phyloP scores from a whole-genome alignment of 1,284 basidiomycete genomes.

The Omphalotus olearius region DNA sequence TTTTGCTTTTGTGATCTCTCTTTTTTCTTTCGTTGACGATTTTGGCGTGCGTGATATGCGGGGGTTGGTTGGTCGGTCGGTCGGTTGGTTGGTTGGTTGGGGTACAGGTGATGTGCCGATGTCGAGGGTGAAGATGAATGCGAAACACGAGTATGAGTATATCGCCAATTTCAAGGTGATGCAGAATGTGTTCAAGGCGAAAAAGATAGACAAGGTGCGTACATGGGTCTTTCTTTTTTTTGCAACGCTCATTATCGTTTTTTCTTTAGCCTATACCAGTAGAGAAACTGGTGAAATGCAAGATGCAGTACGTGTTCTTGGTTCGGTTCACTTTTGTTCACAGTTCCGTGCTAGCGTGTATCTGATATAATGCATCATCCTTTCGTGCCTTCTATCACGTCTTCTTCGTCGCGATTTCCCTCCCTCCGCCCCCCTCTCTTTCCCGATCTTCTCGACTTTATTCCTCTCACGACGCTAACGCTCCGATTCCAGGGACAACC shows the following conservation, averaged over 20 bases:
- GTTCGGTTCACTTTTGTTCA: neutral
- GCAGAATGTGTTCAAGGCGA: conserved; percentile 82
- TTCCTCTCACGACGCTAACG: conserved; percentile 5
- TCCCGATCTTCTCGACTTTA: neutral
- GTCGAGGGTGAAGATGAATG: conserved; percentile 86
- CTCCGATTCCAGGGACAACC: conserved; percentile 76
- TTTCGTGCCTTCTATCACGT: too few species aligned
- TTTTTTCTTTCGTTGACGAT: neutral
- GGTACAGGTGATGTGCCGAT: conserved; percentile 76
- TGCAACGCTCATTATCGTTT: neutral
- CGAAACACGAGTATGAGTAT: conserved; percentile 95
- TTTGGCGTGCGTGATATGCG: too few species aligned
- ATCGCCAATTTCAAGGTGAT: conserved; percentile 94
- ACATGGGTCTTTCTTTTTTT: neutral
- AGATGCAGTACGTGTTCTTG: conserved; percentile 83
- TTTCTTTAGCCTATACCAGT: conserved; percentile 81
- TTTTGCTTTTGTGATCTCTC: neutral
- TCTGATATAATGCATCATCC: too few species aligned
- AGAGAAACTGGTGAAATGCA: conserved; percentile 93
- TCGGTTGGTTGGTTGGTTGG: too few species aligned
- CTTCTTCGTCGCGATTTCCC: neutral
- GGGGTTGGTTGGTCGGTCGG: too few species aligned
- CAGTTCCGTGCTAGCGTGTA: too few species aligned
- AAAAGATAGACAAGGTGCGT: conserved; percentile 91
- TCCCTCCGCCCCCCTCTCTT: neutral